Base-by-base conservation (phyloP, 805 yeast genomes). In the Metschnikowia baotianmanensis region DNA sequence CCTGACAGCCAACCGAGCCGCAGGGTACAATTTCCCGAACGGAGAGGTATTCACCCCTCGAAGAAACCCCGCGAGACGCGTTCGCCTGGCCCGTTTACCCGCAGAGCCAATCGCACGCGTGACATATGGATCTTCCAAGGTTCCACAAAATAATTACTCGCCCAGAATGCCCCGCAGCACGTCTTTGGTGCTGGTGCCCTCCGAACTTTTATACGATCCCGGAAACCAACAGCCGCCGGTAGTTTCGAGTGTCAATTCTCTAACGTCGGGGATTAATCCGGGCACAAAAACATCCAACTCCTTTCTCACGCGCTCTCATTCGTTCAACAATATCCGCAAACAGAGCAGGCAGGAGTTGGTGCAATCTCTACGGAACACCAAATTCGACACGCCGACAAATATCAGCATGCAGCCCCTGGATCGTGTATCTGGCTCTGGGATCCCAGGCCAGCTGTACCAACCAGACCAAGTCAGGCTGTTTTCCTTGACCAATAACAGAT, bases 31-130 rank as follows among this genome's bases (percentile, higher is more conserved):
- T 46, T 76, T 76, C 51, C 80, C 80, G 12, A 75, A 76, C 52
- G 81, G 81, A 35, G 81, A 76, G 50, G 64, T 74, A 2, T 76
- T 75, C 53, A 58, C 73, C 25, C 80, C 80, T 2, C 53, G 79
- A 28, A 56, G 53, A 31, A 61, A 64, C 10, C 74, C 74, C 2
- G 43, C 61, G n/a, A 66, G 61, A 34, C 58, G 75, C 39, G 51
- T 61, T 22, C 61, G 68, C 37, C 77, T 77, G 6, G 50, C 51
- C 29, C 67, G 62, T 48, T 44, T 59, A 33, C 37, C 29, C 42
- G 27, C 36, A 43, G 38, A 37, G 30, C 23, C 19, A 25, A 17
- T 31, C 13, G 28, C 33, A 5, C 32, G 36, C 10, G 27, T 21
- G n/a, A n/a, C n/a, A n/a, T n/a, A n/a, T n/a, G n/a, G n/a, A 7